Evolutionary conservation across 2,329 filamentous ascomycete genomes (phyloP).

Genomic region (Calonectria crousiana): DNA sequence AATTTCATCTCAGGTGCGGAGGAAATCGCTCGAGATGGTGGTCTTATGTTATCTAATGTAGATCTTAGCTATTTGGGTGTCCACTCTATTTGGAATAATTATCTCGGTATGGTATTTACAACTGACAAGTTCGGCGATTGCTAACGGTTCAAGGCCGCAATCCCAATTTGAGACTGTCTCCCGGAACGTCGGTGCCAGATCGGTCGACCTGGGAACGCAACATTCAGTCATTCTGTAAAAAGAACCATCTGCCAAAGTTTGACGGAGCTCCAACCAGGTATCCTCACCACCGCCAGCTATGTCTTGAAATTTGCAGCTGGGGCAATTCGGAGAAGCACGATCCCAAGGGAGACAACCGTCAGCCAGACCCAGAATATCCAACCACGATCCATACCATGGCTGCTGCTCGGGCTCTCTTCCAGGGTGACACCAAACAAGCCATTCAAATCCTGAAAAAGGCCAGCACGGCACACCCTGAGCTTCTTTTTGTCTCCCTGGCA

Average conservation of each 20-base stretch:
- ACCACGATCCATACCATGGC: conserved; percentile 76
- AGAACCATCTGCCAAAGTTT: conserved; percentile 71
- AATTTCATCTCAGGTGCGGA: conserved; percentile 65
- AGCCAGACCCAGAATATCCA: conserved; percentile 59
- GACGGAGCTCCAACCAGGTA: conserved; percentile 73
- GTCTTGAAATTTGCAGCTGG: conserved; percentile 81
- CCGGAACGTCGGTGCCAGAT: conserved; percentile 61
- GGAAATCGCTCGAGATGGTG: conserved; percentile 71
- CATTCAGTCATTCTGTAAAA: conserved; percentile 74
- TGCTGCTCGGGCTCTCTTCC: conserved; percentile 81
- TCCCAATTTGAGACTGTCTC: conserved; percentile 60
- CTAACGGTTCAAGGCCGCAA: conserved; percentile 57
- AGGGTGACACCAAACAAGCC: conserved; percentile 76
- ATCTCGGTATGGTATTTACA: conserved; percentile 63
- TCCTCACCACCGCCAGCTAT: conserved; percentile 79
- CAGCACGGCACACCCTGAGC: conserved; percentile 71
- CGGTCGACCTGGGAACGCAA: conserved; percentile 69
- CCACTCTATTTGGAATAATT: conserved; percentile 77
- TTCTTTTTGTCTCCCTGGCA: conserved; percentile 76
- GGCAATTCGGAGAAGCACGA: conserved; percentile 67
- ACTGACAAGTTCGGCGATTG: neutral
- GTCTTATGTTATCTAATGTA: conserved; percentile 76
- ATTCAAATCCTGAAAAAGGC: conserved; percentile 77
- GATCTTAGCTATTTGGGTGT: conserved; percentile 84
- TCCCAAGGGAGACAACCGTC: conserved; percentile 57